These are phyloP conservation scores for Epicoccum sorghinum DNA, from an alignment of 2,329 filamentous ascomycete species.

Conservation along the genomic window DNA sequence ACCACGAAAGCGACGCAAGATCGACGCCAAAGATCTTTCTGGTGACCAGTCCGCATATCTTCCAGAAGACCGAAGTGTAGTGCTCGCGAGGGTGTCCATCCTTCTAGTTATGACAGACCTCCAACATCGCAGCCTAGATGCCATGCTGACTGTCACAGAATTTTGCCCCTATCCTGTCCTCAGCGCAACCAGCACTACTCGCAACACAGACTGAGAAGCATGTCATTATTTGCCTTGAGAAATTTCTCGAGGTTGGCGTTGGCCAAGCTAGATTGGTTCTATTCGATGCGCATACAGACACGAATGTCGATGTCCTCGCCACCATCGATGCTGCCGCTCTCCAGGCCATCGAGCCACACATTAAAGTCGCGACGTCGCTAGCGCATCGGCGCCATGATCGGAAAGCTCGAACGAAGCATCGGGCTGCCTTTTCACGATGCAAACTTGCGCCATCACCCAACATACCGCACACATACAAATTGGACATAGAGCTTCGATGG, in stretches of 20 bases:
- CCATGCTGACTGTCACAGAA: not conserved
- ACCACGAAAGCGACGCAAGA: constrained; percentile 38
- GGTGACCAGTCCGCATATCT: constrained; percentile 10
- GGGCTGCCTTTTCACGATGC: constrained; percentile 37
- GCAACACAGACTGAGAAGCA: not conserved
- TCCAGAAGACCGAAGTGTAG: constrained; percentile 30
- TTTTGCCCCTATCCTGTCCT: no score
- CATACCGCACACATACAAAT: constrained; percentile 22
- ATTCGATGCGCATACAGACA: constrained; percentile 21
- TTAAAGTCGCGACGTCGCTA: constrained; percentile 25
- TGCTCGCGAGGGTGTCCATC: constrained; percentile 36
- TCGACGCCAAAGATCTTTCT: constrained; percentile 15
- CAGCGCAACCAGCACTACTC: not conserved
- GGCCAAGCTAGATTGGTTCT: constrained; percentile 26
- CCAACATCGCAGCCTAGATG: not conserved
- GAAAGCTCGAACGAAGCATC: constrained; percentile 20
- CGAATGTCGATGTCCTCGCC: constrained; percentile 28
- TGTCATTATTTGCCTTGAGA: constrained; percentile 30
- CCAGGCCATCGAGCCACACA: constrained; percentile 22
- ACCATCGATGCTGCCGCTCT: constrained; percentile 21
- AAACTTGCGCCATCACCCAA: constrained; percentile 19
- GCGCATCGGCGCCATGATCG: constrained; percentile 25
- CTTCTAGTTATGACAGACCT: constrained; percentile 23
- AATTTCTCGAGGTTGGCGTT: constrained; percentile 21
- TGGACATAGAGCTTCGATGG: constrained; percentile 38